Base-by-base conservation (phyloP, 2,329 filamentous ascomycete species). In the Colletotrichum destructivum region DNA sequence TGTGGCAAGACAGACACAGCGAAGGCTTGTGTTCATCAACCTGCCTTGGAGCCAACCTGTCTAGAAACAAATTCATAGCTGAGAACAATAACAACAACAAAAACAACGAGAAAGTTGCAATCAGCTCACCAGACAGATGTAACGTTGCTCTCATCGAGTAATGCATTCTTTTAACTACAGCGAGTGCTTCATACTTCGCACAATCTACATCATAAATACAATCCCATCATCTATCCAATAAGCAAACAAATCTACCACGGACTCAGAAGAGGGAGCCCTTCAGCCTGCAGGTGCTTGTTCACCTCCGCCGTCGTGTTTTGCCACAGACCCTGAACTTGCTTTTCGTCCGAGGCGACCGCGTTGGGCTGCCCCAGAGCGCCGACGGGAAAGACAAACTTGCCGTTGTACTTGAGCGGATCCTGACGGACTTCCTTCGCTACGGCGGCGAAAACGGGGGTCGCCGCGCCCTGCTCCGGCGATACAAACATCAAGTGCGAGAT, bases 321-420 rank as follows among this genome's bases (percentile, higher is more conserved):
- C 75, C 75, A 76, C 11, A 76, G 49, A 2, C 38, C 62, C 51
- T 38, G n/a, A 1, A 51, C 55, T 12, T 74, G 71, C 21, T 67
- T 35, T 2, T 67, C 38, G 12, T 75, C 69, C 11, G 69, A 55
- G 4, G 71, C 49, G 11, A 69, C 40, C 12, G 69, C 51, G 38
- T 73, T 64, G 18, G 61, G 47, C 2, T 12, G n/a, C 8, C 51
- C 46, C 0, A 71, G 55, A 2, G 69, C 55, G 0, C 71, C 74
- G 31, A 70, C 44, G 1, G 73, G 71, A 31, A 66, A 35, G 18
- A 75, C 7, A 12, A 75, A 74, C 15, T 35, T 69, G 5, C 73
- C 72, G 35, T 74, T 74, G 46, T 69, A 75, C 40, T 55, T 55
- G 3, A 42, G 56, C 2, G 40, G 13, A n/a, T 73, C 21, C 4